These are phyloP conservation scores for Gyrodon lividus DNA, from an alignment of 768 basidiomycete species.

Conservation along the genomic window DNA sequence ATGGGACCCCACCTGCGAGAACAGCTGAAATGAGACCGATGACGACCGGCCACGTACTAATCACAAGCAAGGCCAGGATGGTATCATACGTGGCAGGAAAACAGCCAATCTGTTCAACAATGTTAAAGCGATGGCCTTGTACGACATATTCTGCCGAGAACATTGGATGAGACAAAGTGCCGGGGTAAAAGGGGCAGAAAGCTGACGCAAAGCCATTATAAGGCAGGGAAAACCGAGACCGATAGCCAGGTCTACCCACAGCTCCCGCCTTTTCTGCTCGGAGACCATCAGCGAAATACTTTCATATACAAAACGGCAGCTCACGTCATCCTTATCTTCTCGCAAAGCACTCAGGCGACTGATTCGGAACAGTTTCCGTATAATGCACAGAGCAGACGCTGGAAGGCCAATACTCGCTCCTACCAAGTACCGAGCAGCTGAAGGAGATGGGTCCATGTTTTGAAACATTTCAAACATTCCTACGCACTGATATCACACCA, in stretches of 20 bases:
- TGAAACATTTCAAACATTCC: background rate
- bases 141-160: constrained; percentile 23
- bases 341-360: constrained; percentile 23
- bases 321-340: constrained; percentile 29
- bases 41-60: constrained; percentile 17
- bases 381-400: constrained; percentile 55
- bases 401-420: constrained; percentile 48
- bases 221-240: constrained; percentile 38
- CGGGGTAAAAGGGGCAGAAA: background rate
- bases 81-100: constrained; percentile 12
- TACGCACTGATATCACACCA: constrained; percentile 57
- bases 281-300: background rate
- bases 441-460: background rate
- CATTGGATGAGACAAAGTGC: background rate
- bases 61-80: constrained; percentile 13
- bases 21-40: constrained; percentile 17
- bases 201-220: constrained; percentile 31
- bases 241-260: constrained; percentile 41
- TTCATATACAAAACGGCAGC: background rate
- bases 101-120: constrained; percentile 30
- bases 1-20: constrained; percentile 21
- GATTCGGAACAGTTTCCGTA: constrained; percentile 63
- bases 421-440: constrained; percentile 47
- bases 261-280: constrained; percentile 44
- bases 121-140: constrained; percentile 22